A percentile compares a stretch with the other conserved stretches of the same genome.
Conservation (phyloP, 805 yeast genomes). For the Zygoascus biomembranicola region DNA sequence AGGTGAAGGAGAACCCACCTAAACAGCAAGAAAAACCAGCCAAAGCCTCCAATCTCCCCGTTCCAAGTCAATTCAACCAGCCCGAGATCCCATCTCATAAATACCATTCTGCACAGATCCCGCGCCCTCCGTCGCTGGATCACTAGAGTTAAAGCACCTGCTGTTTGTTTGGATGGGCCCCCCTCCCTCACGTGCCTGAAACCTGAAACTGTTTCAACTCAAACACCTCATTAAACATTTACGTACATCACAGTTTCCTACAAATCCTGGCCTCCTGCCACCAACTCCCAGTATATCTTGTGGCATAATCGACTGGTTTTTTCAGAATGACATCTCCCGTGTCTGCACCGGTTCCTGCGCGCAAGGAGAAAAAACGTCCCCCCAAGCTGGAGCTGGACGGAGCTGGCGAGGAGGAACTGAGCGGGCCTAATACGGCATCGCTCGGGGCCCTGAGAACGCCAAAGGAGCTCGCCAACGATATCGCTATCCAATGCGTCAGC, state of each 20-base stretch:
- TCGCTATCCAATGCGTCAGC: constrained; percentile 26
- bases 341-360: not conserved
- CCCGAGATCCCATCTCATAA: too few relatives aligned
- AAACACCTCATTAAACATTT: not conserved
- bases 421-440: constrained; percentile 2
- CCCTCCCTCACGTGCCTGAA: not conserved
- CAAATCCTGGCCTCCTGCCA: not conserved
- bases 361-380: constrained; percentile 5
- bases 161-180: too few relatives aligned
- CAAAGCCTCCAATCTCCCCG: too few relatives aligned
- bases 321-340: not conserved
- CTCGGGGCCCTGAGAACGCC: constrained; percentile 14
- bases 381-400: constrained; percentile 8
- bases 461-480: constrained; percentile 24
- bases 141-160: too few relatives aligned
- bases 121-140: too few relatives aligned
- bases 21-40: too few relatives aligned
- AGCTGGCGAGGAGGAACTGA: not conserved
- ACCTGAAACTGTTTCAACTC: not conserved
- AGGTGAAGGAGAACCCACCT: too few relatives aligned
- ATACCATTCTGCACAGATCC: too few relatives aligned
- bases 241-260: not conserved
- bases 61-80: too few relatives aligned
- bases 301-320: not conserved
- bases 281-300: not conserved